Evolutionary conservation across 192 early-diverging fungal genomes (phyloP).

Genomic region (Coemansia sp.): DNA sequence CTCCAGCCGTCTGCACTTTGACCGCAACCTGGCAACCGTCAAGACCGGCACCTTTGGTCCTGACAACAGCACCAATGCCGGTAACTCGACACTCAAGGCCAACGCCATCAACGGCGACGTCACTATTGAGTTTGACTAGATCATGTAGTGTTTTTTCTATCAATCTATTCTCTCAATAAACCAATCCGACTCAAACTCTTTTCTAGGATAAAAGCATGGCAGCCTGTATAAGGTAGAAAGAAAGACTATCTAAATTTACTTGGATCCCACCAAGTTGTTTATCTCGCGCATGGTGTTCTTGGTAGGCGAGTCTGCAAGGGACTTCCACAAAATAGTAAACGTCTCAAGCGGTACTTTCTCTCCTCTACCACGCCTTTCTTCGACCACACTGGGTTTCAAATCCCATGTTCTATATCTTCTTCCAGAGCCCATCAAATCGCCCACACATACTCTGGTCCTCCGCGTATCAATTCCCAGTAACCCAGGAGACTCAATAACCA

Average conservation of each 20-base stretch:
- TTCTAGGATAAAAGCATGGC: too few species aligned
- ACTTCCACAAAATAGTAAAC: constrained; percentile 49
- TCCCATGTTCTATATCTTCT: constrained; percentile 41
- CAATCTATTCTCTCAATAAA: constrained; percentile 1
- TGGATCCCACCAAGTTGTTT: constrained; percentile 22
- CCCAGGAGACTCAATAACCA: constrained; percentile 40
- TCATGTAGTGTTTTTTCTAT: not conserved
- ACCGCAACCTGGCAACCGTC: constrained; percentile 29
- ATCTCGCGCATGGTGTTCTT: constrained; percentile 36
- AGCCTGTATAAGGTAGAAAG: too few species aligned
- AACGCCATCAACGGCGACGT: constrained; percentile 32
- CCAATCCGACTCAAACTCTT: not conserved
- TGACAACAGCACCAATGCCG: constrained; percentile 16
- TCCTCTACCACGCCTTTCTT: constrained; percentile 7
- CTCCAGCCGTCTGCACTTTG: constrained; percentile 48
- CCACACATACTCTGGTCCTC: constrained; percentile 13
- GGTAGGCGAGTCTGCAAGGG: constrained; percentile 13
- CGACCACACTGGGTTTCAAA: constrained; percentile 7
- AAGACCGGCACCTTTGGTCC: constrained; percentile 47
- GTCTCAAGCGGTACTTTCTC: constrained; percentile 14
- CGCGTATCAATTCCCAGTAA: constrained; percentile 30
- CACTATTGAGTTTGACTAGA: constrained; percentile 36
- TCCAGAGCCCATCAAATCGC: constrained; percentile 24
- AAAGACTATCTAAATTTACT: too few species aligned
- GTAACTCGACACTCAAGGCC: constrained; percentile 28